These are phyloP conservation scores for Termitomyces sp. DNA, from an alignment of 768 basidiomycete genomes.

Conservation along the genomic window DNA sequence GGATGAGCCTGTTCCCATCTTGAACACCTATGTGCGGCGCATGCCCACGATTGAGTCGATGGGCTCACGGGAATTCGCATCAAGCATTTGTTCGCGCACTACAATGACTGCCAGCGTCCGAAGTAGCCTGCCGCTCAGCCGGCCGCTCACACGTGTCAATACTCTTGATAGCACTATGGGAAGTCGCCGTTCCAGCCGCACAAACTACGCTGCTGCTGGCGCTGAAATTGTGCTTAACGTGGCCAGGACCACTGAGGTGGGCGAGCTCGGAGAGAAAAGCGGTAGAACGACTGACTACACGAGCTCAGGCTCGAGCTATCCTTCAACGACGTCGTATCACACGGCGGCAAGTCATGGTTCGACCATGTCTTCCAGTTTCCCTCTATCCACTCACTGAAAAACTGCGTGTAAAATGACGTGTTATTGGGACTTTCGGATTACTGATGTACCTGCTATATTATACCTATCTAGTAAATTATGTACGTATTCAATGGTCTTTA, in stretches of 20 bases:
- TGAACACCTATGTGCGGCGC: slow-evolving; percentile 61
- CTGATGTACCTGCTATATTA: slow-evolving; percentile 7
- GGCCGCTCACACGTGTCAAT: slow-evolving; percentile 36
- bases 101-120: slow-evolving; percentile 15
- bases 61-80: slow-evolving; percentile 57
- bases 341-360: slow-evolving; percentile 18
- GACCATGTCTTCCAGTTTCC: neutral
- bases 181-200: slow-evolving; percentile 31
- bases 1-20: slow-evolving; percentile 50
- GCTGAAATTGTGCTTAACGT: slow-evolving; percentile 24
- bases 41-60: slow-evolving; percentile 82
- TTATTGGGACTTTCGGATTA: slow-evolving; percentile 1
- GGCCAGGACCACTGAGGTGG: slow-evolving; percentile 25
- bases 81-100: slow-evolving; percentile 17
- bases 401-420: neutral
- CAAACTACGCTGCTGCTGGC: slow-evolving; percentile 27
- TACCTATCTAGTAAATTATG: slow-evolving; percentile 6
- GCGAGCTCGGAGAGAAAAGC: slow-evolving; percentile 25
- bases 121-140: slow-evolving; percentile 23
- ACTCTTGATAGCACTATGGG: slow-evolving; percentile 24
- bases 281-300: slow-evolving; percentile 5
- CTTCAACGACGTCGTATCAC: slow-evolving; percentile 19
- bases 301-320: slow-evolving; percentile 13
- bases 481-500: neutral
- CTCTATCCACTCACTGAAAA: neutral